phyloP scores from a whole-genome alignment of 345 rosid genomes.

The Eucalyptus urophylla region DNA sequence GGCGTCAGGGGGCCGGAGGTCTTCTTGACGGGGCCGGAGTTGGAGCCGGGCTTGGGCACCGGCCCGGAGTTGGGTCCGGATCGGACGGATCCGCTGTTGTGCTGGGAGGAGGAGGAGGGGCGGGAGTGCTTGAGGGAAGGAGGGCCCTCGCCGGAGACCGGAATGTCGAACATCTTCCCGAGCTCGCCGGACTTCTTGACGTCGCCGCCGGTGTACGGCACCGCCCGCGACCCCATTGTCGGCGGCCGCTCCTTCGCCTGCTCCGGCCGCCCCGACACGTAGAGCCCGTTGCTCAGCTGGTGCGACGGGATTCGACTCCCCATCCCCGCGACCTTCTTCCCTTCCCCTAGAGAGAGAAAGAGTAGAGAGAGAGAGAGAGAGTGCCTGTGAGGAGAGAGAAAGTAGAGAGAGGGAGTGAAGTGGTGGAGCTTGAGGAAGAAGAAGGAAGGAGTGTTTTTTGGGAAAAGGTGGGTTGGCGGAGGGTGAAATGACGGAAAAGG shows the following conservation, averaged over 20 bases:
- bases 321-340: conserved; percentile 17
- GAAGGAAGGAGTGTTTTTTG: conserved; percentile 2
- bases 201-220: conserved; percentile 91
- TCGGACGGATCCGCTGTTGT: conserved; percentile 73
- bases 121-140: conserved; percentile 35
- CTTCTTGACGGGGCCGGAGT: conserved; percentile 56
- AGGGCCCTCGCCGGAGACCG: conserved; percentile 21
- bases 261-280: conserved; percentile 76
- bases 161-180: conserved; percentile 90
- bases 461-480: neutral
- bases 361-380: neutral
- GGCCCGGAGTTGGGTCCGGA: conserved; percentile 77
- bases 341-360: neutral
- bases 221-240: conserved; percentile 67
- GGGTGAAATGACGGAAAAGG: conserved; percentile 15
- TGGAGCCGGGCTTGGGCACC: conserved; percentile 45
- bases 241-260: conserved; percentile 64
- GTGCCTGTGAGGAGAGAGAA: neutral
- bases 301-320: conserved; percentile 72
- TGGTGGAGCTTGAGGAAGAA: conserved; percentile 3
- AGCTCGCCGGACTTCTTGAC: conserved; percentile 91
- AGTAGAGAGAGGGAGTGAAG: neutral
- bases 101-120: conserved; percentile 56
- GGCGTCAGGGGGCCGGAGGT: conserved; percentile 64
- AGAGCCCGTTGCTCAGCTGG: conserved; percentile 74